A percentile compares a stretch with the other conserved stretches of the same genome.
Evolutionary conservation across 2,329 filamentous ascomycete genomes (phyloP).

Genomic region (Penicillium sp.): DNA sequence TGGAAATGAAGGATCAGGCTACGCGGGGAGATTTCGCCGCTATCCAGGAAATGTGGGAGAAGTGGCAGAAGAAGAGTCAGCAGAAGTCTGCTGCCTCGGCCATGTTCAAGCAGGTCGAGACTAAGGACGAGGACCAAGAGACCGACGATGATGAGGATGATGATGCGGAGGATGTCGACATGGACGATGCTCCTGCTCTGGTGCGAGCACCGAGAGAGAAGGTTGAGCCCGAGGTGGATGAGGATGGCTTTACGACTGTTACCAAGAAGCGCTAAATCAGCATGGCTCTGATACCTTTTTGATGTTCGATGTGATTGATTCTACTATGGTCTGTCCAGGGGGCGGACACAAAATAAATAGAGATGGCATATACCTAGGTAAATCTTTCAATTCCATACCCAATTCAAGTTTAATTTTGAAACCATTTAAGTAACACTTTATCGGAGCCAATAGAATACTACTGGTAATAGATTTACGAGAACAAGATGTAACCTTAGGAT

Average conservation of each 20-base stretch:
- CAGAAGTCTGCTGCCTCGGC: conserved; percentile 39
- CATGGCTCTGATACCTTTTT: background rate
- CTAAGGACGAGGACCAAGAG: conserved; percentile 57
- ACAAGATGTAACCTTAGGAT: background rate
- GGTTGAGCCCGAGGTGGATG: conserved; percentile 72
- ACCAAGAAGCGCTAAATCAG: conserved; percentile 62
- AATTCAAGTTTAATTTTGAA: too few relatives aligned
- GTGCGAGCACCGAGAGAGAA: conserved; percentile 65
- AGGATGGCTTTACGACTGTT: conserved; percentile 80
- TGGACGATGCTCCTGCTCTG: conserved; percentile 70
- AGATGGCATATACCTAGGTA: background rate
- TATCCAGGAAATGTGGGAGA: conserved; percentile 64
- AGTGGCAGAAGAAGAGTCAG: conserved; percentile 43
- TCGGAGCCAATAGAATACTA: too few relatives aligned
- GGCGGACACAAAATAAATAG: background rate
- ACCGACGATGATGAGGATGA: conserved; percentile 63
- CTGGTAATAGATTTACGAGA: background rate
- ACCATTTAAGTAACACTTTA: conserved; percentile 3
- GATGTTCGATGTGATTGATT: background rate
- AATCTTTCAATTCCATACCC: background rate
- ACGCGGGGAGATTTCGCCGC: conserved; percentile 67
- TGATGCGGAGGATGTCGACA: conserved; percentile 62
- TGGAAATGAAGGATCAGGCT: conserved; percentile 68
- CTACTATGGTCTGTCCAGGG: background rate
- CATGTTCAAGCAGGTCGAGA: conserved; percentile 43